A percentile compares a stretch with the other conserved stretches of the same genome.
phyloP scores from a whole-genome alignment of 352 stramenopile genomes.

The Globisporangium cystogenes region DNA sequence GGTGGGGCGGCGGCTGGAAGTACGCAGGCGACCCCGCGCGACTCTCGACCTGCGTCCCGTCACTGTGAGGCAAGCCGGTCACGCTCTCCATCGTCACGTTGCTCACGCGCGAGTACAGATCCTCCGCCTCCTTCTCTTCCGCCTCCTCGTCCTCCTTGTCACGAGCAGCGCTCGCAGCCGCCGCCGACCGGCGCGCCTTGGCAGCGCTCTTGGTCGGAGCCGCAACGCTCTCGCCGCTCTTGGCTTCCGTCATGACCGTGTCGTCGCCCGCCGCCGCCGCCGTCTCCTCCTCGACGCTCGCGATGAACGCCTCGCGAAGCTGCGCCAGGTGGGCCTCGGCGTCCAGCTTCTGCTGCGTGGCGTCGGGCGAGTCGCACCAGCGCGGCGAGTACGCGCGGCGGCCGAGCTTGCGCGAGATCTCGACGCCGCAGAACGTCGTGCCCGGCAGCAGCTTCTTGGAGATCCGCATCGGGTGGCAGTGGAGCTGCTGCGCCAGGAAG shows the following conservation, averaged over 20 bases:
- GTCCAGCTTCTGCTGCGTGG: constrained; percentile 30
- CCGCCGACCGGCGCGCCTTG: neutral
- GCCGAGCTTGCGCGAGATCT: constrained; percentile 72
- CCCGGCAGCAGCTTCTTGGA: constrained; percentile 74
- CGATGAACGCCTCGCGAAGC: constrained; percentile 43
- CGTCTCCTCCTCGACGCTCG: constrained; percentile 61
- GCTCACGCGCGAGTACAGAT: neutral
- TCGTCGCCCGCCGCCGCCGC: constrained; percentile 1
- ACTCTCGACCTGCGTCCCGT: neutral
- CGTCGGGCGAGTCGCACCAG: constrained; percentile 34
- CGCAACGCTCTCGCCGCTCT: neutral
- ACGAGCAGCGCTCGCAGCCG: neutral
- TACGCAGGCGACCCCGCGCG: neutral
- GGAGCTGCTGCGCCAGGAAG: constrained; percentile 60
- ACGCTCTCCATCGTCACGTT: constrained; percentile 1
- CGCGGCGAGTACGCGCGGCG: constrained; percentile 64
- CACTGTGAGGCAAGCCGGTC: neutral
- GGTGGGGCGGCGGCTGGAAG: neutral
- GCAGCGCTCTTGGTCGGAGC: neutral
- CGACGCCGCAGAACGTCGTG: constrained; percentile 49
- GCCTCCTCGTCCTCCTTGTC: neutral
- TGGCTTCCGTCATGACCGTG: neutral
- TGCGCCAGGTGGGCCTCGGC: constrained; percentile 30
- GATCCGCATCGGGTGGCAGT: constrained; percentile 76
- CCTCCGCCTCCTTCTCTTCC: neutral